A percentile compares a stretch with the other conserved stretches of the same genome.
Evolutionary conservation across 2,329 filamentous ascomycete species (phyloP).

Genomic region (Diaporthe ilicicola): DNA sequence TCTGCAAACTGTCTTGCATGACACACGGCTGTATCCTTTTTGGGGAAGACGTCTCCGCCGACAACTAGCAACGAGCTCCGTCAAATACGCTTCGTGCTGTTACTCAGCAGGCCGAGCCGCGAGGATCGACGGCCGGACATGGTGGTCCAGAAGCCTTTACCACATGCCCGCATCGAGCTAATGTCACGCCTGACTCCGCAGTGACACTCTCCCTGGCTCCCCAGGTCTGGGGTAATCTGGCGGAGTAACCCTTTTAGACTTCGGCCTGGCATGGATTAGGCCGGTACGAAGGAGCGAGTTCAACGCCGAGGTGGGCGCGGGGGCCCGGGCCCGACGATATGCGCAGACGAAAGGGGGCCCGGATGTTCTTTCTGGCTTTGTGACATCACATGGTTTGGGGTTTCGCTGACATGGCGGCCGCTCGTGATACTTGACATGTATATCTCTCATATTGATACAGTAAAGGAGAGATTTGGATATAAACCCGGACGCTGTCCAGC

Average conservation of each 20-base stretch:
- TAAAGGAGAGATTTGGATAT: background rate
- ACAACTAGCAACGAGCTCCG: too few relatives aligned
- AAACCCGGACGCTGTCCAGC: background rate
- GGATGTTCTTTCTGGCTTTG: background rate
- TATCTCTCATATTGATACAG: too few relatives aligned
- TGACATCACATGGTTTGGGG: background rate
- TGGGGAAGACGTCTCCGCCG: background rate
- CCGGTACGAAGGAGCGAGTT: background rate
- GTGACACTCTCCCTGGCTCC: too few relatives aligned
- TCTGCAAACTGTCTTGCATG: too few relatives aligned
- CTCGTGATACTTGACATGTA: too few relatives aligned
- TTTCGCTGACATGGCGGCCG: background rate
- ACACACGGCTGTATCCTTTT: background rate
- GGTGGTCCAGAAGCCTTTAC: background rate
- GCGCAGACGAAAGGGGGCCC: background rate
- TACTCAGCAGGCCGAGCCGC: background rate
- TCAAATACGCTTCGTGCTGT: background rate
- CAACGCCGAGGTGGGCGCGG: background rate
- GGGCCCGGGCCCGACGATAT: slow-evolving; percentile 5
- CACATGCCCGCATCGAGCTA: slow-evolving; percentile 4
- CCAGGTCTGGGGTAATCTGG: background rate
- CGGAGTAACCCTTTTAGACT: slow-evolving; percentile 13
- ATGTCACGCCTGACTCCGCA: background rate
- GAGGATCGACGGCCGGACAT: background rate
- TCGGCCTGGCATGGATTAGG: background rate